phyloP scores from a whole-genome alignment of 148 eudicot species.

The Chenopodium formosanum region DNA sequence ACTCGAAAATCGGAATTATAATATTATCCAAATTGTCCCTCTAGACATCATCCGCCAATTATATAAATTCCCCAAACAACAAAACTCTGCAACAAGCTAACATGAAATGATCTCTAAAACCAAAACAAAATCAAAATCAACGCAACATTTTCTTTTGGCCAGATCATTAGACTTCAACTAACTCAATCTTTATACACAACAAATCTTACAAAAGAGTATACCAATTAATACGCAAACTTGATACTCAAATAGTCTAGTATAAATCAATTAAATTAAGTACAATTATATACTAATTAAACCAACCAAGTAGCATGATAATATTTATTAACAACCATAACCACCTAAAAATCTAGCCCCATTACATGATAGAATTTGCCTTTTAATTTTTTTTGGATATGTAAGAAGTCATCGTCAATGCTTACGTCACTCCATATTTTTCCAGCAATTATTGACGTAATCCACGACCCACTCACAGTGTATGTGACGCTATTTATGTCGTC shows the following conservation, averaged over 20 bases:
- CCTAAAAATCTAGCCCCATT: background rate
- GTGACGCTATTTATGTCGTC: conserved; percentile 21
- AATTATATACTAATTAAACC: background rate
- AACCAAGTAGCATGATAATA: background rate
- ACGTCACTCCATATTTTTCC: conserved; percentile 18
- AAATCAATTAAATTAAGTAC: background rate
- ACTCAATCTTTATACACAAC: background rate
- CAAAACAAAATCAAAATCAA: too few species aligned
- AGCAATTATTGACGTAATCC: conserved; percentile 25
- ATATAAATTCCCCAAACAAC: too few species aligned
- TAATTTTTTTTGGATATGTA: conserved; percentile 11
- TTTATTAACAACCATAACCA: background rate
- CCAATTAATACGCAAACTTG: background rate
- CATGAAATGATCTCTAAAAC: too few species aligned
- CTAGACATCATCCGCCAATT: too few species aligned
- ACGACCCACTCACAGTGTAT: conserved; percentile 28
- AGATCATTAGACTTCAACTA: background rate
- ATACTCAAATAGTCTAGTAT: background rate
- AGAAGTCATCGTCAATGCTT: conserved; percentile 28
- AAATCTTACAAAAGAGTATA: background rate
- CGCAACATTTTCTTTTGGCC: background rate
- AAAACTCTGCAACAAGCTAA: too few species aligned
- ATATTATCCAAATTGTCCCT: too few species aligned
- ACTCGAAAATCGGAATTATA: too few species aligned
- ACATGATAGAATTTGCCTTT: conserved; percentile 5